These are phyloP conservation scores for Verticillium nubilum DNA, from an alignment of 2,329 filamentous ascomycete genomes.

Conservation along the genomic window DNA sequence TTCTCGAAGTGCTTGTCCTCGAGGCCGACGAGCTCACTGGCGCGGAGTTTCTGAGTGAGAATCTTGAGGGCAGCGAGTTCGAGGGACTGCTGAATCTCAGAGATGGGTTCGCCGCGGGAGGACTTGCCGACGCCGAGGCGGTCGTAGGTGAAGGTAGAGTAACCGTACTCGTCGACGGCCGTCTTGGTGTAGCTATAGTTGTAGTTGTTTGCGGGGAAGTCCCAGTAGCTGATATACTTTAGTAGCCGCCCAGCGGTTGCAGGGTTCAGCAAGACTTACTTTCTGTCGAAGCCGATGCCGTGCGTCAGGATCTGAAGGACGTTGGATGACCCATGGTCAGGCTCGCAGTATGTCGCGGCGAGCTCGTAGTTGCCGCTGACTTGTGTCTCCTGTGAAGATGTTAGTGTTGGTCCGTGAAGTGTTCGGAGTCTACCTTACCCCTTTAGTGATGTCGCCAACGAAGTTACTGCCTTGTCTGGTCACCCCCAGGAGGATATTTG, in stretches of 20 bases:
- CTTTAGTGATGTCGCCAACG: constrained; percentile 24
- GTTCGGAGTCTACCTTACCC: not conserved
- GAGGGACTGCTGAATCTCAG: constrained; percentile 52
- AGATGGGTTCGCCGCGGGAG: constrained; percentile 51
- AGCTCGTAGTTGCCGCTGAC: constrained; percentile 51
- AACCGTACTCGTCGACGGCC: constrained; percentile 48
- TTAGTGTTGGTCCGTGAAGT: constrained; percentile 2
- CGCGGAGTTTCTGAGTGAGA: constrained; percentile 44
- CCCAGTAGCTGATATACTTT: constrained; percentile 48
- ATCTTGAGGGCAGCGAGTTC: constrained; percentile 53
- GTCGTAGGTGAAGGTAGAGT: constrained; percentile 56
- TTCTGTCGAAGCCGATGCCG: constrained; percentile 30
- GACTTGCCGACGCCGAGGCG: constrained; percentile 56
- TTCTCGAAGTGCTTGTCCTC: constrained; percentile 26
- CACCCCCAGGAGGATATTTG: constrained; percentile 47
- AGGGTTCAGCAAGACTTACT: not conserved
- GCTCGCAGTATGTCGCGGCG: constrained; percentile 56
- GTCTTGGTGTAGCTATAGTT: constrained; percentile 58
- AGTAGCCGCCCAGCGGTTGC: not conserved
- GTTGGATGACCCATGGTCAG: constrained; percentile 34
- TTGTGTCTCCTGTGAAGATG: constrained; percentile 34
- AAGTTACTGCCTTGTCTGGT: constrained; percentile 45
- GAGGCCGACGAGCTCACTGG: constrained; percentile 37
- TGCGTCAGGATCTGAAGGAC: constrained; percentile 35
- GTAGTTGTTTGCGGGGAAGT: constrained; percentile 48